Conservation (phyloP, 306 rosid species). For the Sechiopsis laciniata region DNA sequence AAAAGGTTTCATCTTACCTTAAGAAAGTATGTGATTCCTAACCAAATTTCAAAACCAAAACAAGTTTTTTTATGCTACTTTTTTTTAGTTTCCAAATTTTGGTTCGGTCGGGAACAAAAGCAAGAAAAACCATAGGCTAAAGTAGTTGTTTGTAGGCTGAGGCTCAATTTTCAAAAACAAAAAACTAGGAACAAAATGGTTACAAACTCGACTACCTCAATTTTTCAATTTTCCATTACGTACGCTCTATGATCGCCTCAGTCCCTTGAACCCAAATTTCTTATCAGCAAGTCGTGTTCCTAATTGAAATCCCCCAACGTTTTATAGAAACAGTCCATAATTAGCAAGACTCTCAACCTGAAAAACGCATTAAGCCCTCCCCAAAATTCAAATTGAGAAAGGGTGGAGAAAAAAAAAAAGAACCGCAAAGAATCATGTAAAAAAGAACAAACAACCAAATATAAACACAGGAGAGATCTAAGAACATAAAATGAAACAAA, state of each 20-base stretch:
- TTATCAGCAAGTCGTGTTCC: not conserved
- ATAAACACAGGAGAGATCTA: not conserved
- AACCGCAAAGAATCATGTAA: not conserved
- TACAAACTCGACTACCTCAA: not conserved
- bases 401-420: not conserved
- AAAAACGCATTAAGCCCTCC: conserved; percentile 1
- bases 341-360: conserved; percentile 15
- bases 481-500: not conserved
- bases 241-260: not conserved
- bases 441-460: not conserved
- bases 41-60: not conserved
- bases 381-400: not conserved
- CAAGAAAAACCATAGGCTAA: too few relatives aligned
- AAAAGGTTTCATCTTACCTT: too few relatives aligned
- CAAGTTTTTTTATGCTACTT: too few relatives aligned
- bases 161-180: too few relatives aligned
- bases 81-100: too few relatives aligned
- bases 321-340: not conserved
- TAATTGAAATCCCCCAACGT: not conserved
- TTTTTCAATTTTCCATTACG: not conserved
- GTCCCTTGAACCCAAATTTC: not conserved
- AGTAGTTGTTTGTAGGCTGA: too few relatives aligned
- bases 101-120: too few relatives aligned
- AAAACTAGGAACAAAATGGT: too few relatives aligned
- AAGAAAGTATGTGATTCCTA: too few relatives aligned